These are phyloP conservation scores for Hypoxylon crocopeplum DNA, from an alignment of 495 filamentous ascomycete genomes.

Conservation along the genomic window DNA sequence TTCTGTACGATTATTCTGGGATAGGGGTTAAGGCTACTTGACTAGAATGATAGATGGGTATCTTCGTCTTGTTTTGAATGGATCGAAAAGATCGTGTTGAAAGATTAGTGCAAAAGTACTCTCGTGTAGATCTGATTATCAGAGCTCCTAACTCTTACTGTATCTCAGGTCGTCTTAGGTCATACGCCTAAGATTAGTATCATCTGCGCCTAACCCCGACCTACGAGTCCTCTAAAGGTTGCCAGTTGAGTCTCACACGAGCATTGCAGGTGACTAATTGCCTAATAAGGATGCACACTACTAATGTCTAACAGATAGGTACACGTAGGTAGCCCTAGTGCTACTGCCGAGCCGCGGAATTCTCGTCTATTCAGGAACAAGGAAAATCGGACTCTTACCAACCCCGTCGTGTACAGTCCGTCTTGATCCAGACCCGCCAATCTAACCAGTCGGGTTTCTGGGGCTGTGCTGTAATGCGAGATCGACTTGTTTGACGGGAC, in stretches of 20 bases:
- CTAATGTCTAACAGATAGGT: too few relatives aligned
- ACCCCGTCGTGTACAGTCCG: neutral
- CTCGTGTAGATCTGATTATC: too few relatives aligned
- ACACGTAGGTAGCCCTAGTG: neutral
- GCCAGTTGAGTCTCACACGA: constrained; percentile 22
- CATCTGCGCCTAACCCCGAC: constrained; percentile 11
- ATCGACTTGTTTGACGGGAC: too few relatives aligned
- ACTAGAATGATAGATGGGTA: constrained; percentile 1
- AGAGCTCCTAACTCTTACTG: too few relatives aligned
- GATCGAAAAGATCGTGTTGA: neutral
- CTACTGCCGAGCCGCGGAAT: constrained; percentile 25
- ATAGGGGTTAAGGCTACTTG: constrained; percentile 13
- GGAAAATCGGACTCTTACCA: neutral
- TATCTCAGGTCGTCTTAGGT: constrained; percentile 6
- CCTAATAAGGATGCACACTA: constrained; percentile 23
- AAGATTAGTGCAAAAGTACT: too few relatives aligned
- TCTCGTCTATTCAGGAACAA: constrained; percentile 18
- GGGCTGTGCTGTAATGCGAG: too few relatives aligned
- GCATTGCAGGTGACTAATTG: constrained; percentile 17
- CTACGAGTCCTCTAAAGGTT: constrained; percentile 3
- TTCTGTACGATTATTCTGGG: constrained; percentile 19
- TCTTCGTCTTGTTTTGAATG: too few relatives aligned
- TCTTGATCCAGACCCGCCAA: constrained; percentile 6
- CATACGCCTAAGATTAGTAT: constrained; percentile 9
- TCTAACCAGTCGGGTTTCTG: neutral